Conservation (phyloP, 805 yeast species). For the Ogataea salicorniae region DNA sequence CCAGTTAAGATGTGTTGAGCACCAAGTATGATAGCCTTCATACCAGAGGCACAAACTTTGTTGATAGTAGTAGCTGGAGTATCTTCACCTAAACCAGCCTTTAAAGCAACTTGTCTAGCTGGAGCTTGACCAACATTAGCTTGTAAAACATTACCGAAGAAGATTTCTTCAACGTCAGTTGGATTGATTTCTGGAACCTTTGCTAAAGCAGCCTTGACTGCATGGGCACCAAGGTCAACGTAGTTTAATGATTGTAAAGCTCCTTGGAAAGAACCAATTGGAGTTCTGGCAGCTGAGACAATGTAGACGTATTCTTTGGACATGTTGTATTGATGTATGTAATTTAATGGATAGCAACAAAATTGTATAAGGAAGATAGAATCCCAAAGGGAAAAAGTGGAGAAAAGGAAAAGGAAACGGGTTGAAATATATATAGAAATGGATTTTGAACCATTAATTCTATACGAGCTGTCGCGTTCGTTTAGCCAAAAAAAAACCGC, state of each 20-base stretch:
- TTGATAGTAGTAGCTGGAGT: slow-evolving; percentile 87
- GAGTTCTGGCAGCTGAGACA: slow-evolving; percentile 90
- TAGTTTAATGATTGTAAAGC: slow-evolving; percentile 66
- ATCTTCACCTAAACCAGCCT: slow-evolving; percentile 77
- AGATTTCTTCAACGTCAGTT: slow-evolving; percentile 77
- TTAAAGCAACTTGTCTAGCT: slow-evolving; percentile 94
- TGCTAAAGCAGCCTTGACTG: slow-evolving; percentile 82
- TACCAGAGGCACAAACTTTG: slow-evolving; percentile 96
- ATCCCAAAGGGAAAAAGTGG: too few species aligned
- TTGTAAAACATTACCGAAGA: slow-evolving; percentile 87
- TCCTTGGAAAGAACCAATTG: slow-evolving; percentile 94
- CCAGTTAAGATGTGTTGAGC: slow-evolving; percentile 90
- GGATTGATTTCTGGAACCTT: slow-evolving; percentile 79
- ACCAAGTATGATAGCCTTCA: slow-evolving; percentile 85
- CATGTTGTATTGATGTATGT: slow-evolving; percentile 11
- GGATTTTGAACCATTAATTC: background rate
- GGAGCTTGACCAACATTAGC: slow-evolving; percentile 97
- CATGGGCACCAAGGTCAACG: slow-evolving; percentile 86
- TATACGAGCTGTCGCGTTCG: too few species aligned
- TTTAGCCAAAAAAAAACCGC: too few species aligned
- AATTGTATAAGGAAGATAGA: background rate
- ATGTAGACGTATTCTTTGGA: slow-evolving; percentile 61
- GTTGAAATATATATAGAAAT: background rate
- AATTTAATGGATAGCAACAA: background rate
- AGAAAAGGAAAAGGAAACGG: background rate